Evolutionary conservation across 441 rosid genomes (phyloP).

Genomic region (Gossypium gossypioides): DNA sequence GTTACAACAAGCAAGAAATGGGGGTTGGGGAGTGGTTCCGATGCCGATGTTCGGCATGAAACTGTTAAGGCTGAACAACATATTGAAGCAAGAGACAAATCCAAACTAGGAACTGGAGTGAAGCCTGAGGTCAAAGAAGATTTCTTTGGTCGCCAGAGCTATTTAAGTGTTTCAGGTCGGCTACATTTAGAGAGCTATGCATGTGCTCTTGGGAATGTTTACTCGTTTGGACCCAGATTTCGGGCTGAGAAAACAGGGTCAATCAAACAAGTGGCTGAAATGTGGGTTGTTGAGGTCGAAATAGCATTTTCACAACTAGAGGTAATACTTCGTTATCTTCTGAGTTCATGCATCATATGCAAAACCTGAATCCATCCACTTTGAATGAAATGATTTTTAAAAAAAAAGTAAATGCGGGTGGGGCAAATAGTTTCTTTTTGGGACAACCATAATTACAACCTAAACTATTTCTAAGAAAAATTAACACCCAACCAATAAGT

Average conservation of each 20-base stretch:
- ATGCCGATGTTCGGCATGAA: conserved; percentile 37
- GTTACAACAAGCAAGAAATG: conserved; percentile 34
- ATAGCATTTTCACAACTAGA: conserved; percentile 72
- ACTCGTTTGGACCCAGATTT: conserved; percentile 77
- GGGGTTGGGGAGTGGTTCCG: conserved; percentile 25
- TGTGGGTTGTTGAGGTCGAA: conserved; percentile 74
- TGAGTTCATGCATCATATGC: background rate
- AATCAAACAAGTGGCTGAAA: conserved; percentile 53
- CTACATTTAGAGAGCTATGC: conserved; percentile 84
- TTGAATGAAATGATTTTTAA: too few species aligned
- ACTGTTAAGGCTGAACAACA: conserved; percentile 43
- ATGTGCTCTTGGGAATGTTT: conserved; percentile 79
- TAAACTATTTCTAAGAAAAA: too few species aligned
- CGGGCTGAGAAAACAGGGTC: conserved; percentile 41
- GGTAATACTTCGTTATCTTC: conserved; percentile 30
- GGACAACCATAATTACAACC: too few species aligned
- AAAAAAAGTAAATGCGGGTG: too few species aligned
- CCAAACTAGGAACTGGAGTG: conserved; percentile 19
- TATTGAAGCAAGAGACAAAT: conserved; percentile 46
- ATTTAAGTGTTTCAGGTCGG: conserved; percentile 60
- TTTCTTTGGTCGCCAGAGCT: conserved; percentile 46
- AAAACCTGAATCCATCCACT: too few species aligned
- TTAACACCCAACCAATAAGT: too few species aligned
- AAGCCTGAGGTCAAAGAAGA: conserved; percentile 39
- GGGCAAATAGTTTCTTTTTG: too few species aligned